These are phyloP conservation scores for Penicillium bovifimosum DNA, from an alignment of 495 filamentous ascomycete species.

Conservation along the genomic window DNA sequence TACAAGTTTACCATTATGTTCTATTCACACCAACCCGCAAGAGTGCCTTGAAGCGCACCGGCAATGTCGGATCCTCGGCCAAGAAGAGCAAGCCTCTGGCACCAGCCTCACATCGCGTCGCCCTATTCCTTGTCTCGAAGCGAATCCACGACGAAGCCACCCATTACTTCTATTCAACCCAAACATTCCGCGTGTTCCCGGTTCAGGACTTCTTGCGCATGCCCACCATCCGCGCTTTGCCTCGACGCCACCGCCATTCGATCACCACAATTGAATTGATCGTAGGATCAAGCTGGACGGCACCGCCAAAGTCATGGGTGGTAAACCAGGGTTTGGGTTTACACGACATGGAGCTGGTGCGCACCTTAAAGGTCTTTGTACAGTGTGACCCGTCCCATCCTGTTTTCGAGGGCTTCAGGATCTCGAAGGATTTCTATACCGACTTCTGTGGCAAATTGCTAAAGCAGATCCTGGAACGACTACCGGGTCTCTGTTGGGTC, in stretches of 20 bases:
- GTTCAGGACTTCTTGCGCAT: slow-evolving; percentile 65
- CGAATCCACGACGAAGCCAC: slow-evolving; percentile 68
- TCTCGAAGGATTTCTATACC: slow-evolving; percentile 67
- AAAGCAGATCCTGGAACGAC: slow-evolving; percentile 48
- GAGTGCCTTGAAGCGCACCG: slow-evolving; percentile 20
- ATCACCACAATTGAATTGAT: slow-evolving; percentile 70
- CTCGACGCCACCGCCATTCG: slow-evolving; percentile 56
- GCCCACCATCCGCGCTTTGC: slow-evolving; percentile 38
- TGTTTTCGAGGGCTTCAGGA: slow-evolving; percentile 67
- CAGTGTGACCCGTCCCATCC: slow-evolving; percentile 72
- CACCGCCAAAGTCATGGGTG: slow-evolving; percentile 67
- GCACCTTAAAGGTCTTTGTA: slow-evolving; percentile 67
- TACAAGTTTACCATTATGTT: slow-evolving; percentile 60
- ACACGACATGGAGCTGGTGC: slow-evolving; percentile 53
- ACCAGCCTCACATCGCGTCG: slow-evolving; percentile 44
- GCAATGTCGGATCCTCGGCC: slow-evolving; percentile 66
- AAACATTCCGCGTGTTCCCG: slow-evolving; percentile 74
- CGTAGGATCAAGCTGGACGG: slow-evolving; percentile 74
- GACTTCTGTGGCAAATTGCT: slow-evolving; percentile 59
- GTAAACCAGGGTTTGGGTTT: slow-evolving; percentile 63
- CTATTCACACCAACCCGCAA: slow-evolving; percentile 47
- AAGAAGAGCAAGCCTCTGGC: slow-evolving; percentile 60
- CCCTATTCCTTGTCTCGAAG: slow-evolving; percentile 56
- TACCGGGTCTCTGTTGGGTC: slow-evolving; percentile 56
- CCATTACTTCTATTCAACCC: slow-evolving; percentile 66